phyloP scores from a whole-genome alignment of 2,329 filamentous ascomycete genomes.

The Tolypocladium ophioglossoides region DNA sequence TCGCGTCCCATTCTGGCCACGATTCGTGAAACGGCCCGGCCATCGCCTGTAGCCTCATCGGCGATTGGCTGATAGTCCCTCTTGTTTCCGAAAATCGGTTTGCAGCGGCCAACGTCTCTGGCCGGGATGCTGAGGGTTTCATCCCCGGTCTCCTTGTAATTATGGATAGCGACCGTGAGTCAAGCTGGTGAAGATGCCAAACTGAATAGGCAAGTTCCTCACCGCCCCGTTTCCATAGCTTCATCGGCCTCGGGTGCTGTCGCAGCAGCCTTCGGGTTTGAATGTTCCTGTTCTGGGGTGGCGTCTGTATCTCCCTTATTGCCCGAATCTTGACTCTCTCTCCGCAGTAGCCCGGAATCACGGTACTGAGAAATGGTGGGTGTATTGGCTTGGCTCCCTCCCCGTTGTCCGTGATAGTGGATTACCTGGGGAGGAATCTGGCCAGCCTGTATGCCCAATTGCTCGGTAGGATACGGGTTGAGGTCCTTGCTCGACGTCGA shows the following conservation, averaged over 20 bases:
- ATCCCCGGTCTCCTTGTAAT: neutral
- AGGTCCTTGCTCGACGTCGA: constrained; percentile 61
- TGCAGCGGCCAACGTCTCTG: neutral
- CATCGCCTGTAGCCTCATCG: neutral
- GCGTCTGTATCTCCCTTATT: constrained; percentile 27
- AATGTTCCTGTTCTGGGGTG: constrained; percentile 25
- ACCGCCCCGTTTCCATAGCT: neutral
- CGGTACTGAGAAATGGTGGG: constrained; percentile 45
- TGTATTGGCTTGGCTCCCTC: constrained; percentile 57
- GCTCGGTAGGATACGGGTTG: constrained; percentile 56
- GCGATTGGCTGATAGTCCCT: neutral
- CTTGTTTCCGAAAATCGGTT: neutral
- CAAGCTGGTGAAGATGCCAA: neutral
- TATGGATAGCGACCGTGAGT: neutral
- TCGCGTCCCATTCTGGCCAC: neutral
- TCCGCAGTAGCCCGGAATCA: constrained; percentile 33
- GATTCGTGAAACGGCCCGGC: neutral
- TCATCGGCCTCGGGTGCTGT: neutral
- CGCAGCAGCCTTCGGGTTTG: constrained; percentile 1
- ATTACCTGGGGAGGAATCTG: constrained; percentile 55
- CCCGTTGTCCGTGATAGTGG: constrained; percentile 56
- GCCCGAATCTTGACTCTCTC: constrained; percentile 36
- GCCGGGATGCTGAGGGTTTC: neutral
- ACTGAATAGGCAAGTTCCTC: neutral
- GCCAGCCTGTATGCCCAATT: constrained; percentile 50